These are phyloP conservation scores for Penicillium brevicompactum DNA, from an alignment of 2,329 filamentous ascomycete genomes.

Conservation along the genomic window DNA sequence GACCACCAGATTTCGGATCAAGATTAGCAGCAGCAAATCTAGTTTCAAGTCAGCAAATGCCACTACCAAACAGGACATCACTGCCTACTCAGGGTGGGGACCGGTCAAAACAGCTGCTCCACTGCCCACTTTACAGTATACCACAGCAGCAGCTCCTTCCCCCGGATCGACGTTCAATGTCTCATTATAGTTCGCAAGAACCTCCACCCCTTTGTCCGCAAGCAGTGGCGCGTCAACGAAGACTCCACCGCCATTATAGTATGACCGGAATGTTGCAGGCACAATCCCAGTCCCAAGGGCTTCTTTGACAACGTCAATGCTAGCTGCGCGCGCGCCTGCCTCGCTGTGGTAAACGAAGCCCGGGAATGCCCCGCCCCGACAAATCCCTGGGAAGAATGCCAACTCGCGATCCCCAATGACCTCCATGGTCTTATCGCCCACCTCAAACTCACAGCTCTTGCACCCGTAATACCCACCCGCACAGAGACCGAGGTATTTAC, in stretches of 20 bases:
- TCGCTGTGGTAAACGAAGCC: conserved; percentile 93
- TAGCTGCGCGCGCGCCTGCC: conserved; percentile 73
- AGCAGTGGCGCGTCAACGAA: conserved; percentile 77
- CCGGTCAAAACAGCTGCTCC: conserved; percentile 80
- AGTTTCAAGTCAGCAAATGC: conserved; percentile 24
- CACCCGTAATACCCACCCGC: conserved; percentile 92
- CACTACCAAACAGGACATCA: conserved; percentile 3
- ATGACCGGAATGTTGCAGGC: conserved; percentile 68
- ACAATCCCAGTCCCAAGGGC: conserved; percentile 58
- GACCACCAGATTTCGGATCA: conserved; percentile 64
- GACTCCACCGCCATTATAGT: conserved; percentile 93
- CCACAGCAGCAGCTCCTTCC: conserved; percentile 71
- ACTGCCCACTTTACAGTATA: conserved; percentile 80
- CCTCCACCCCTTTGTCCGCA: conserved; percentile 67
- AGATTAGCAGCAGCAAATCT: conserved; percentile 85
- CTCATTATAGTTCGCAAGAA: conserved; percentile 79
- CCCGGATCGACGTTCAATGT: conserved; percentile 76
- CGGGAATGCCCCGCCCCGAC: conserved; percentile 80
- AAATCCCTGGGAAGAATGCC: conserved; percentile 82
- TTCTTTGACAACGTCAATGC: conserved; percentile 65
- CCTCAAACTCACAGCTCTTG: conserved; percentile 84
- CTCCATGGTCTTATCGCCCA: conserved; percentile 77
- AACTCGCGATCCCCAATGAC: conserved; percentile 85
- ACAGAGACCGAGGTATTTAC: conserved; percentile 86
- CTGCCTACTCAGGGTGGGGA: conserved; percentile 83